Evolutionary conservation across 495 filamentous ascomycete species (phyloP).

Genomic region (Penicillium arizonense): DNA sequence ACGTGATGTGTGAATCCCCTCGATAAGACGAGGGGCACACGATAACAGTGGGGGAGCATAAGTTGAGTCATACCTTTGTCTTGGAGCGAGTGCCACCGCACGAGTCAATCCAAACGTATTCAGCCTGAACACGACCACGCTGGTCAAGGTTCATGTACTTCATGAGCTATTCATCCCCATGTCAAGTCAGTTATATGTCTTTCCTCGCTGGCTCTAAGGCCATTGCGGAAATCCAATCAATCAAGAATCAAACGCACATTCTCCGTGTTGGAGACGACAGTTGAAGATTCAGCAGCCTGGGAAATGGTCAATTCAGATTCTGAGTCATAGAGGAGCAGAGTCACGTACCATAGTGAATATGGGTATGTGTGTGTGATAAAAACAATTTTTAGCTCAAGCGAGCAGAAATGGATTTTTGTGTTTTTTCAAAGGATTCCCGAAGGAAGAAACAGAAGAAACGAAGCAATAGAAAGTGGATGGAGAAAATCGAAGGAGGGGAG

Average conservation of each 20-base stretch:
- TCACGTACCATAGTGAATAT: slow-evolving; percentile 44
- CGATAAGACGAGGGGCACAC: too few relatives aligned
- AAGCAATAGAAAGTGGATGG: slow-evolving; percentile 18
- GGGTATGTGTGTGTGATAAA: slow-evolving; percentile 39
- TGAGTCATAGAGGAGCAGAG: slow-evolving; percentile 3
- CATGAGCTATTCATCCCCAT: slow-evolving; percentile 61
- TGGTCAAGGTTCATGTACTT: slow-evolving; percentile 93
- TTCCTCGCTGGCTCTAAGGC: slow-evolving; percentile 33
- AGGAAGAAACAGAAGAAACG: slow-evolving; percentile 9
- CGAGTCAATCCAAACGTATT: slow-evolving; percentile 98
- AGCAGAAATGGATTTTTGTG: slow-evolving; percentile 14
- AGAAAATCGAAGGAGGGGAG: slow-evolving; percentile 26
- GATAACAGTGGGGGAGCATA: neutral
- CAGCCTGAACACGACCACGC: slow-evolving; percentile 79
- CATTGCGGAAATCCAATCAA: slow-evolving; percentile 36
- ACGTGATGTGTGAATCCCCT: slow-evolving; percentile 22
- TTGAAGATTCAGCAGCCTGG: slow-evolving; percentile 49
- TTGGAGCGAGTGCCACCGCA: slow-evolving; percentile 78
- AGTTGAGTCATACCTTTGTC: slow-evolving; percentile 70
- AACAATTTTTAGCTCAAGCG: slow-evolving; percentile 21
- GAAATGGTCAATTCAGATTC: slow-evolving; percentile 8
- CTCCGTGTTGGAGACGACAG: slow-evolving; percentile 66
- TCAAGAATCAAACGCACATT: slow-evolving; percentile 55
- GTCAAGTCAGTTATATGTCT: slow-evolving; percentile 39
- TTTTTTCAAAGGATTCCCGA: slow-evolving; percentile 13